Base-by-base conservation (phyloP, 129 eudicot species). In the Arctium lappa region DNA sequence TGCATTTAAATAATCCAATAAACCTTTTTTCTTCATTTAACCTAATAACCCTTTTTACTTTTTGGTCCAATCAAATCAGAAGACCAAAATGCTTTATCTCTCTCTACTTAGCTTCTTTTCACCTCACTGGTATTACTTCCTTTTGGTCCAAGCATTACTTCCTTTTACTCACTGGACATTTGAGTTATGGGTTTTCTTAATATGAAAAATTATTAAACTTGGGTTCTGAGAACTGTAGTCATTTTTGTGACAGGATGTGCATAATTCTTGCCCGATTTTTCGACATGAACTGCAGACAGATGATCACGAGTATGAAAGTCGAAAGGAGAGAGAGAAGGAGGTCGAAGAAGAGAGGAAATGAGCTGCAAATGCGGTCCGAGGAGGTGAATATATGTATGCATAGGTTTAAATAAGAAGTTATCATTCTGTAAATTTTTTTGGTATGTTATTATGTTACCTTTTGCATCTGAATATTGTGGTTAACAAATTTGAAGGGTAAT, bases 211-310 rank as follows among this genome's bases (percentile, higher is more conserved):
- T 8, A 31, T 39, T 44, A 71, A 78, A 48, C 50, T 0, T 29
- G 69, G 36, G 48, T 16, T 13, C 8, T 42, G 78, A 69, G 62
- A 53, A 11, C 60, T 56, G 12, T 31, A 16, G 3, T 12, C 1
- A n/a, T 32, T 77, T 36, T 5, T 71, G n/a, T 79, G 10, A 37
- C 88, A 93, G 97, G 99, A 95, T 72, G 93, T 87, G 86, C 99
- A 93, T 82, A 95, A 95, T 85, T 95, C 99, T 11, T 95, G 99
- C 78, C 99, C 99, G 0, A 90, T 93, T n/a, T 95, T 98, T 86
- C 93, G 99, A 73, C 97, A 93, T 78, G 99, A 93, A 81, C 87
- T 95, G 83, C 89, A 84, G 50, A 95, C 99, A 2, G 99, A 95
- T 82, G 99, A 95, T 85, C 99, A 93, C 74, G 88, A 82, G 36